Evolutionary conservation across 805 yeast species (phyloP).

Genomic region (Saturnispora hagleri): DNA sequence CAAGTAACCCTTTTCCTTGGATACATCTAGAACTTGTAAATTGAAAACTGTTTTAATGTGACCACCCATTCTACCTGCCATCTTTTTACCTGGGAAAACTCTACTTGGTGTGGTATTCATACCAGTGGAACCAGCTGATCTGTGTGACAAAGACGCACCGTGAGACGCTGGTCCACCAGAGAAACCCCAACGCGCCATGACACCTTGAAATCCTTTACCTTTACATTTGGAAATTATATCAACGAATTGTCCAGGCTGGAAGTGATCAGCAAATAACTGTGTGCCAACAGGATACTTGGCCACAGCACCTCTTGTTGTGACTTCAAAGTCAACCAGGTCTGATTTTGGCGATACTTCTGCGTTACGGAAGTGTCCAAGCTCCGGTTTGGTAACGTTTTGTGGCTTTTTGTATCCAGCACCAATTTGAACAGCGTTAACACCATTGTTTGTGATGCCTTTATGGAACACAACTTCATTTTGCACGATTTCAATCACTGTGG

Average conservation of each 20-base stretch:
- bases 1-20: conserved; percentile 72
- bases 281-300: conserved; percentile 74
- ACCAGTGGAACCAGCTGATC: conserved; percentile 97
- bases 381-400: conserved; percentile 51
- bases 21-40: conserved; percentile 66
- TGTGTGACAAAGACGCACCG: conserved; percentile 89
- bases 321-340: conserved; percentile 68
- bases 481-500: conserved; percentile 82
- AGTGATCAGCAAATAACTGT: conserved; percentile 73
- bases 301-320: conserved; percentile 39
- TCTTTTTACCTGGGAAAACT: conserved; percentile 90
- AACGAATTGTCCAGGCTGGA: conserved; percentile 72
- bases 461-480: conserved; percentile 76
- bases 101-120: conserved; percentile 94
- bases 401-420: conserved; percentile 66
- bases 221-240: conserved; percentile 73
- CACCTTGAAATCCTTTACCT: conserved; percentile 98
- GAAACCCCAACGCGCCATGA: conserved; percentile 91
- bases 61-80: conserved; percentile 97
- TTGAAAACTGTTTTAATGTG: conserved; percentile 66
- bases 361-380: conserved; percentile 68
- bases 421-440: conserved; percentile 77
- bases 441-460: conserved; percentile 63
- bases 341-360: conserved; percentile 82
- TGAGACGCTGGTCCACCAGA: conserved; percentile 86